Conservation (phyloP, 2,329 filamentous ascomycete species). For the Neoarthrinium moseri region DNA sequence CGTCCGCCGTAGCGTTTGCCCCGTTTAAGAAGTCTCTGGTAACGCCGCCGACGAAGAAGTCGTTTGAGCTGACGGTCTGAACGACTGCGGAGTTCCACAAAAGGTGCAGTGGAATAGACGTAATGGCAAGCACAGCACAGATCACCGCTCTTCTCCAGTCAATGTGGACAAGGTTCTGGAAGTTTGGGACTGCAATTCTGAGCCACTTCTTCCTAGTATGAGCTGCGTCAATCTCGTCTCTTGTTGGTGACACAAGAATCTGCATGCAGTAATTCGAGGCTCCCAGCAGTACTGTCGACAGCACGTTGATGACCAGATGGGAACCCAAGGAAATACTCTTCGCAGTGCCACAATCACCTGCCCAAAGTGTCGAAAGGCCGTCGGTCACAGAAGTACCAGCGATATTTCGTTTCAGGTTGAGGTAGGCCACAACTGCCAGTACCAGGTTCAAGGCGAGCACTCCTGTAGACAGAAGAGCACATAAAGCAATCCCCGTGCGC, state of each 20-base stretch:
- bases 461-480: not conserved
- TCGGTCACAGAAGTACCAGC: not conserved
- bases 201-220: not conserved
- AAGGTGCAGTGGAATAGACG: constrained; percentile 3
- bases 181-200: not conserved
- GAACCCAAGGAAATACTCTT: not conserved
- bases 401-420: not conserved
- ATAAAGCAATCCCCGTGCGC: constrained; percentile 1
- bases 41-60: constrained; percentile 7
- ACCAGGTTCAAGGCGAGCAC: not conserved
- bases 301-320: not conserved
- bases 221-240: not conserved
- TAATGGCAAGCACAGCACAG: not conserved
- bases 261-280: constrained; percentile 4
- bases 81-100: constrained; percentile 9
- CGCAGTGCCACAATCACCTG: not conserved
- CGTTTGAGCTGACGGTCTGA: constrained; percentile 5
- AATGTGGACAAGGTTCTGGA: constrained; percentile 1
- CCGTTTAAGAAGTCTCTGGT: constrained; percentile 2
- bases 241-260: not conserved
- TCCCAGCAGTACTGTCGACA: not conserved
- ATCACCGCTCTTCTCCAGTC: not conserved
- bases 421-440: not conserved
- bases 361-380: constrained; percentile 1
- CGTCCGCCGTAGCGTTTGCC: not conserved